These are phyloP conservation scores for Elsinoe perseae DNA, from an alignment of 2,329 filamentous ascomycete genomes.

Conservation along the genomic window DNA sequence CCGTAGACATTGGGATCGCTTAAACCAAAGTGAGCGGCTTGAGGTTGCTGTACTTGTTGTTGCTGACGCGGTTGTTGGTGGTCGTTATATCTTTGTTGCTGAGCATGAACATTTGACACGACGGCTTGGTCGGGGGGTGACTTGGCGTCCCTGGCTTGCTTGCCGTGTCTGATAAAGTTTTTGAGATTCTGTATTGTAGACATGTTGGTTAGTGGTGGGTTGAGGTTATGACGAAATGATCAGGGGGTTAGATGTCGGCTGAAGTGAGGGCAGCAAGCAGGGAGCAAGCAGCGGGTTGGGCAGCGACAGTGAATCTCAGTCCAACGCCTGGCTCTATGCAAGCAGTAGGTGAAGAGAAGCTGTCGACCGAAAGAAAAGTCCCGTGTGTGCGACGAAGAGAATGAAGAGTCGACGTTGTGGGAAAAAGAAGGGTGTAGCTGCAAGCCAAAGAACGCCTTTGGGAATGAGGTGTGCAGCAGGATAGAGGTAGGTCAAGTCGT, in stretches of 20 bases:
- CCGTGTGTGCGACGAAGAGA: not conserved
- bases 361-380: not conserved
- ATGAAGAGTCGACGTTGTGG: not conserved
- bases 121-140: constrained; percentile 53
- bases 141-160: constrained; percentile 71
- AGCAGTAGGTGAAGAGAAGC: not conserved
- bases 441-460: constrained; percentile 4
- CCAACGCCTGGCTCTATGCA: constrained; percentile 7
- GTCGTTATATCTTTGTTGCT: constrained; percentile 50
- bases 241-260: not conserved
- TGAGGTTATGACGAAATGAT: constrained; percentile 4
- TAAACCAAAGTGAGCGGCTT: constrained; percentile 36
- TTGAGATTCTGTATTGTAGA: constrained; percentile 88
- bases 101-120: constrained; percentile 56
- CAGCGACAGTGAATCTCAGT: constrained; percentile 8
- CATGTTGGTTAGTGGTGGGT: constrained; percentile 37
- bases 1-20: constrained; percentile 56
- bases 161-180: constrained; percentile 96
- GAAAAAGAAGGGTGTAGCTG: constrained; percentile 2
- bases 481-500: not conserved
- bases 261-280: constrained; percentile 6
- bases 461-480: not conserved
- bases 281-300: not conserved
- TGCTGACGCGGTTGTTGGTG: constrained; percentile 22
- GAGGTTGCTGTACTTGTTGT: constrained; percentile 43